Conservation (phyloP, 2,329 filamentous ascomycete species). For the Pseudonectria buxi region DNA sequence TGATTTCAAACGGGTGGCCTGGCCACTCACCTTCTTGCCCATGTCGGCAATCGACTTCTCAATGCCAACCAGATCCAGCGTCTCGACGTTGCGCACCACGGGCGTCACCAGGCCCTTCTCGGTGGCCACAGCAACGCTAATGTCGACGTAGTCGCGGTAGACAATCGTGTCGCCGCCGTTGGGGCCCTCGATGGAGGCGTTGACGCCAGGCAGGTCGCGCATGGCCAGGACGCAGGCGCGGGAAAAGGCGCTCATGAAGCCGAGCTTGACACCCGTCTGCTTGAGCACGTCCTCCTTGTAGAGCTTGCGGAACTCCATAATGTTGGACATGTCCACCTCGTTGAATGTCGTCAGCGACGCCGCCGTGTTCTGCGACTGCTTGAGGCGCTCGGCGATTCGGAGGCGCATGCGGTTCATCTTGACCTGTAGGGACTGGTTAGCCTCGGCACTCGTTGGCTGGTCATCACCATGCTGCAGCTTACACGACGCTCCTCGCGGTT, state of each 20-base stretch:
- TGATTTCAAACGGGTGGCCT: no score
- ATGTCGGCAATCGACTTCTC: constrained; percentile 89
- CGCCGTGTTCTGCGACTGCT: constrained; percentile 98
- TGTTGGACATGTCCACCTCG: constrained; percentile 95
- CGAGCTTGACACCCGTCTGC: constrained; percentile 93
- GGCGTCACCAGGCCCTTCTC: constrained; percentile 97
- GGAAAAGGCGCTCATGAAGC: constrained; percentile 99
- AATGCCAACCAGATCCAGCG: constrained; percentile 79
- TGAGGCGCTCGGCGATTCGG: constrained; percentile 92
- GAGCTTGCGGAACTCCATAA: constrained; percentile 94
- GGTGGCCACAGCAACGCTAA: constrained; percentile 93
- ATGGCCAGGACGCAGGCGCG: constrained; percentile 85
- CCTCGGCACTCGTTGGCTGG: not conserved
- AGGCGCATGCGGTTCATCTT: constrained; percentile 99
- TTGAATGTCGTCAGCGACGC: constrained; percentile 98
- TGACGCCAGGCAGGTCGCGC: constrained; percentile 89
- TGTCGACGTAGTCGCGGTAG: constrained; percentile 96
- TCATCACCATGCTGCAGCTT: constrained; percentile 29
- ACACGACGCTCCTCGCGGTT: constrained; percentile 83
- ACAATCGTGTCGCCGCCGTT: constrained; percentile 96
- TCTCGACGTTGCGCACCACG: constrained; percentile 88
- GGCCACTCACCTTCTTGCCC: constrained; percentile 84
- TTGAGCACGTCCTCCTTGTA: constrained; percentile 97
- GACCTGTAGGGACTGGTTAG: constrained; percentile 50
- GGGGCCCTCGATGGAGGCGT: constrained; percentile 93